Base-by-base conservation (phyloP, 139 green algal genomes). In the Chlorella sp. region DNA sequence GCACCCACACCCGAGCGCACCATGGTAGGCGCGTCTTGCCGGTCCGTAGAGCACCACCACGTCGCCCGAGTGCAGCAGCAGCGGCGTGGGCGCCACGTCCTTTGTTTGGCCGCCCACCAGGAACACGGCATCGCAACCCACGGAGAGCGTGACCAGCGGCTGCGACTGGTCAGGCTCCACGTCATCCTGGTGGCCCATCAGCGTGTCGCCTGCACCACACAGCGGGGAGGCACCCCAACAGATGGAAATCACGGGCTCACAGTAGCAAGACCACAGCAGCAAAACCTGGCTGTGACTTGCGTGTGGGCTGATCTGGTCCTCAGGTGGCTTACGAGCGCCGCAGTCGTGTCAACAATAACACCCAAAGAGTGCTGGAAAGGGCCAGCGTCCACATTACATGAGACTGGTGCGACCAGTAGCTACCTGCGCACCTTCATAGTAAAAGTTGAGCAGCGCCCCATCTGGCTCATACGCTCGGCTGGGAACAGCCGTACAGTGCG, bases 161-260 rank as follows among this genome's bases (percentile, higher is more conserved):
- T 94, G 77, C 1, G 27, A 42, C 74, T 92, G 55, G 72, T 96
- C 85, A 0, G 17, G 23, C 82, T 98, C 93, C 30, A 89, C 93
- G 70, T 97, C 93, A 71, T 97, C 93, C 33, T 83, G 64, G 80
- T 97, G 93, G 0, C 93, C 93, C 14, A 84, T 80, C 24, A 97
- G 80, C 0, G 88, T 94, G 79, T 96, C 92, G 1, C 90, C 78
- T 82, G 65, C 22, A 10, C 20, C 20, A 64, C 55, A 29, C 14
- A 4, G 55, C 55, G 24, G 20, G 4, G 10, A 55, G 42, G 10
- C 42, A 17, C 42, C 42, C 17, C 10, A 55, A 26, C 17, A 55
- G 42, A 17, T 17, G 17, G 42, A 10, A 55, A 17, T 26, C 10
- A 17, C 10, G 17, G 10, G 42, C 42, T 26, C 42, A 10, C 42